Evolutionary conservation across 148 eudicot species (phyloP).

Genomic region (Linanthus parryae): DNA sequence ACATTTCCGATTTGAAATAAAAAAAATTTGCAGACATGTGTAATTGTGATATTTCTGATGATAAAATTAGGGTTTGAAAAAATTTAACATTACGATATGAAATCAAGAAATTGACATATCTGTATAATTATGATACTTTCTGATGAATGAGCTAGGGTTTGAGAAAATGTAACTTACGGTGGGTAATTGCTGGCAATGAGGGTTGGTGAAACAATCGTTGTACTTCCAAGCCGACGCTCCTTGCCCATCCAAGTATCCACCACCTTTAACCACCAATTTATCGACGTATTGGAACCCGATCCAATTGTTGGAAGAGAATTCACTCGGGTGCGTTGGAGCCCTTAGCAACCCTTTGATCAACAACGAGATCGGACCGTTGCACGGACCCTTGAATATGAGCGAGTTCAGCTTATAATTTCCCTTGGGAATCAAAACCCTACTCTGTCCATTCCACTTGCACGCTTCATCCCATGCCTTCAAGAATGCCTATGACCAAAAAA

Average conservation of each 20-base stretch:
- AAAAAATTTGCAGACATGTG: too few relatives aligned
- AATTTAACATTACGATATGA: too few relatives aligned
- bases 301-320: neutral
- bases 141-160: too few relatives aligned
- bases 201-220: conserved; percentile 4
- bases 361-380: neutral
- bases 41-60: too few relatives aligned
- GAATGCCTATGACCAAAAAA: neutral
- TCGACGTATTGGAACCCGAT: conserved; percentile 6
- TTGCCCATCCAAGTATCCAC: conserved; percentile 7
- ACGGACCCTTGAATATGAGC: neutral
- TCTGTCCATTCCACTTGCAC: neutral
- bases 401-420: conserved; percentile 6
- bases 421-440: neutral
- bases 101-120: too few relatives aligned
- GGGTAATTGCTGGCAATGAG: neutral
- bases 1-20: too few relatives aligned
- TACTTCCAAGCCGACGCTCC: conserved; percentile 1
- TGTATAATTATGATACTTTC: too few relatives aligned
- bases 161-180: conserved; percentile 7
- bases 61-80: too few relatives aligned
- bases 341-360: conserved; percentile 6
- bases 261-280: conserved; percentile 6
- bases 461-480: conserved; percentile 8
- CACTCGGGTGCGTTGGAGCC: conserved; percentile 2